phyloP scores from a whole-genome alignment of 106 monocot genomes.

The Phalaenopsis aphrodite region DNA sequence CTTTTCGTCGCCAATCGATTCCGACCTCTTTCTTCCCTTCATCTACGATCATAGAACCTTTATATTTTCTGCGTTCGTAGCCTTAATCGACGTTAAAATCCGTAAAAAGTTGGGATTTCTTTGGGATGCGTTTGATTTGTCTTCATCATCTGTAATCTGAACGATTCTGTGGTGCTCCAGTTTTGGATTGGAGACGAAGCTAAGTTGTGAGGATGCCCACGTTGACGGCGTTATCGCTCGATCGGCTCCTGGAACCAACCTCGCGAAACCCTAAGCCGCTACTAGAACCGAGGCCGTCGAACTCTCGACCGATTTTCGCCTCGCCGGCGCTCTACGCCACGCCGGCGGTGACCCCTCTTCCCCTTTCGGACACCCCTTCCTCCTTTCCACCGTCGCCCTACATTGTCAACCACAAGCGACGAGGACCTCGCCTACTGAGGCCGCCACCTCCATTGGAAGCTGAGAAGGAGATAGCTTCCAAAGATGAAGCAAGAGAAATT shows the following conservation, averaged over 20 bases:
- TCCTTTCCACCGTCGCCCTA: slow-evolving; percentile 22
- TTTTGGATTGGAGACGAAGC: background rate
- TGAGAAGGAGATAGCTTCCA: background rate
- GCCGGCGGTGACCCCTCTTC: slow-evolving; percentile 21
- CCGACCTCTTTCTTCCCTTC: background rate
- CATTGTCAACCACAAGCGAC: slow-evolving; percentile 41
- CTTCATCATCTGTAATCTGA: background rate
- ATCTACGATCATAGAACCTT: background rate
- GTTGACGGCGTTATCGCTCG: slow-evolving; percentile 43
- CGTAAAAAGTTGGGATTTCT: background rate
- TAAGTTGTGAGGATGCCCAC: slow-evolving; percentile 32
- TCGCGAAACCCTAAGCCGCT: slow-evolving; percentile 17
- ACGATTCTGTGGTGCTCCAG: background rate
- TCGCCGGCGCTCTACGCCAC: slow-evolving; percentile 61
- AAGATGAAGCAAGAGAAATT: background rate
- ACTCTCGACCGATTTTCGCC: slow-evolving; percentile 4
- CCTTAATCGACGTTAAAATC: background rate
- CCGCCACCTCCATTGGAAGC: background rate
- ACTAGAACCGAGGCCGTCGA: background rate
- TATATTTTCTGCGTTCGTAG: background rate
- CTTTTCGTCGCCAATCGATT: background rate
- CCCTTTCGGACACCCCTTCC: slow-evolving; percentile 15
- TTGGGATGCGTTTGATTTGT: background rate
- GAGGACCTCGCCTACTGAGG: slow-evolving; percentile 41
- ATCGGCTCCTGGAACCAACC: slow-evolving; percentile 46